These are phyloP conservation scores for Melanogaster broomeanus DNA, from an alignment of 768 basidiomycete species.

Conservation along the genomic window DNA sequence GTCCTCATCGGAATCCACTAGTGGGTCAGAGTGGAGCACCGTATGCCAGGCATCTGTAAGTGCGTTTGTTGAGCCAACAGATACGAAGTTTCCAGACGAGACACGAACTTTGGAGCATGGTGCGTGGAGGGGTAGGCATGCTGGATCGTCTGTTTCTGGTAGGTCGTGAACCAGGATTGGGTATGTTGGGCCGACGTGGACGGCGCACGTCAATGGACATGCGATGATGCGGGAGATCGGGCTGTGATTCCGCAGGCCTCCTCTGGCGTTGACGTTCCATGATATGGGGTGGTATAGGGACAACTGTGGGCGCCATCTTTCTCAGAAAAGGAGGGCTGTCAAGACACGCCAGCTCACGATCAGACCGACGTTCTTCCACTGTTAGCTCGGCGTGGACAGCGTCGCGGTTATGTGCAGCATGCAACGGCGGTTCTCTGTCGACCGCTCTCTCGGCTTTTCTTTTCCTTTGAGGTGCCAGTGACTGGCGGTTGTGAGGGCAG, in stretches of 20 bases:
- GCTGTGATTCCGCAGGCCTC: slow-evolving; percentile 19
- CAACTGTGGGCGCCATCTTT: slow-evolving; percentile 11
- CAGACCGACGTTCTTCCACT: slow-evolving; percentile 26
- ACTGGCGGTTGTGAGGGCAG: slow-evolving; percentile 5
- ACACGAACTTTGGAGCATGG: slow-evolving; percentile 68
- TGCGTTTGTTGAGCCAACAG: slow-evolving; percentile 5
- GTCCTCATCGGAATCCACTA: slow-evolving; percentile 76
- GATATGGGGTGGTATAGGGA: slow-evolving; percentile 17
- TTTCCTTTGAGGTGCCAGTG: slow-evolving; percentile 27
- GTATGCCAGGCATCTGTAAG: slow-evolving; percentile 72
- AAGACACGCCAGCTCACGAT: slow-evolving; percentile 20
- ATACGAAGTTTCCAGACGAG: not conserved
- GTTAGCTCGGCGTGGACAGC: slow-evolving; percentile 11
- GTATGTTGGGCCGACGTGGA: slow-evolving; percentile 20
- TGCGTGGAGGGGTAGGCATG: slow-evolving; percentile 39
- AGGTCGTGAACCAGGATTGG: slow-evolving; percentile 23
- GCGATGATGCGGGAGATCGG: slow-evolving; percentile 24
- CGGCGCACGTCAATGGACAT: slow-evolving; percentile 27
- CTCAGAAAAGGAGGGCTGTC: slow-evolving; percentile 9
- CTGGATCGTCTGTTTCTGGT: slow-evolving; percentile 26
- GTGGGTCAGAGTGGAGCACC: slow-evolving; percentile 65
- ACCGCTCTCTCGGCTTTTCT: slow-evolving; percentile 24
- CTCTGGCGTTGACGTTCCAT: slow-evolving; percentile 29
- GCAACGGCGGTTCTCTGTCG: slow-evolving; percentile 11
- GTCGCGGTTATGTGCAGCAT: slow-evolving; percentile 13